Evolutionary conservation across 2,329 filamentous ascomycete genomes (phyloP).

Genomic region (Didymella exigua): DNA sequence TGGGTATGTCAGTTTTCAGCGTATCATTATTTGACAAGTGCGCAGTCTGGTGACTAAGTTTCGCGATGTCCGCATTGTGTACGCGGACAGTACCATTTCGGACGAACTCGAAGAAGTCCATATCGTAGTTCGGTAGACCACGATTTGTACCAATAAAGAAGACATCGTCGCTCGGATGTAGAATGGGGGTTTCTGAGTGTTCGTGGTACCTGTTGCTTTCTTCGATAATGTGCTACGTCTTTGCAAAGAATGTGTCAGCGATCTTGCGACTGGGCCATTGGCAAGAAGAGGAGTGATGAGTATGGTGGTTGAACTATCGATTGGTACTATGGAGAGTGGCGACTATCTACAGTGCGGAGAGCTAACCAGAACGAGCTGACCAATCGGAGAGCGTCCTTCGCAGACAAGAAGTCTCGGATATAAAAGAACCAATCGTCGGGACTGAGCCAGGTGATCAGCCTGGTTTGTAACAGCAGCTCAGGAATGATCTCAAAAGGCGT

Average conservation of each 20-base stretch:
- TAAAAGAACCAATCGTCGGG: slow-evolving; percentile 67
- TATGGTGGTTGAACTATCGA: too few species aligned
- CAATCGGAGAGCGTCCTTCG: too few species aligned
- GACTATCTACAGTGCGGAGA: too few species aligned
- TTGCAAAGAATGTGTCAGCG: slow-evolving; percentile 61
- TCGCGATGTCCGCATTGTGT: slow-evolving; percentile 61
- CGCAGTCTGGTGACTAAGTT: slow-evolving; percentile 54
- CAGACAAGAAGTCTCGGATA: slow-evolving; percentile 62
- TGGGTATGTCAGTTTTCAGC: slow-evolving; percentile 57
- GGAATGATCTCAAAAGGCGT: slow-evolving; percentile 70
- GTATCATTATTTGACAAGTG: slow-evolving; percentile 56
- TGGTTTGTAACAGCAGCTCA: slow-evolving; percentile 68
- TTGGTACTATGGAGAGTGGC: too few species aligned
- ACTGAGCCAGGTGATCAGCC: slow-evolving; percentile 74
- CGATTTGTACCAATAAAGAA: slow-evolving; percentile 63
- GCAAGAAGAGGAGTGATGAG: too few species aligned
- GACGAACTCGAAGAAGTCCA: slow-evolving; percentile 63
- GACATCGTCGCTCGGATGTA: slow-evolving; percentile 50
- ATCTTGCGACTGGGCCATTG: slow-evolving; percentile 62
- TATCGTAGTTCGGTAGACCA: slow-evolving; percentile 65
- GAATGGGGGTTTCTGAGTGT: slow-evolving; percentile 48
- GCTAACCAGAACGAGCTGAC: too few species aligned
- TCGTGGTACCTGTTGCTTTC: slow-evolving; percentile 53
- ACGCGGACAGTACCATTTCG: slow-evolving; percentile 59
- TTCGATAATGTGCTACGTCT: slow-evolving; percentile 60